A percentile compares a stretch with the other conserved stretches of the same genome.
Evolutionary conservation across 2,329 filamentous ascomycete species (phyloP).

Genomic region (Aspergillus sp.): DNA sequence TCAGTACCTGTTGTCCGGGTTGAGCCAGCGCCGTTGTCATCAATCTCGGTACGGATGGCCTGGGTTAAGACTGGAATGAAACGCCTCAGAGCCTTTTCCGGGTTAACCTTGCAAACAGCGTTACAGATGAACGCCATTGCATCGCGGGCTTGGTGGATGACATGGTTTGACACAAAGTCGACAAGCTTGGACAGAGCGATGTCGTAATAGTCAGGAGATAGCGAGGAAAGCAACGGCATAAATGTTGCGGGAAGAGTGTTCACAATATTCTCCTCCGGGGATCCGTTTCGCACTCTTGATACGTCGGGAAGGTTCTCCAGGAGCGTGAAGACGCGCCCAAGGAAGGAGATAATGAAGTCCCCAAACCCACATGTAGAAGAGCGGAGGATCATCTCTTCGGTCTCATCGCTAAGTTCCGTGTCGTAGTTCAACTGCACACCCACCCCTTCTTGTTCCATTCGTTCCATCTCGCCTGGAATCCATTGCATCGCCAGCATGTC

Average conservation of each 20-base stretch:
- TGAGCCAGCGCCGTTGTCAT: slow-evolving; percentile 92
- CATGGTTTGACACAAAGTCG: slow-evolving; percentile 86
- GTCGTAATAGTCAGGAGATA: slow-evolving; percentile 93
- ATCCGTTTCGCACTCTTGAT: slow-evolving; percentile 80
- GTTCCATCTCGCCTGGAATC: slow-evolving; percentile 91
- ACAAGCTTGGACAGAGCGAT: slow-evolving; percentile 88
- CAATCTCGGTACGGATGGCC: slow-evolving; percentile 94
- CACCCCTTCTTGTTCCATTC: slow-evolving; percentile 85
- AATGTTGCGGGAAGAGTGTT: slow-evolving; percentile 92
- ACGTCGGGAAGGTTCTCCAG: slow-evolving; percentile 93
- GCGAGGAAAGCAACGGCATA: slow-evolving; percentile 81
- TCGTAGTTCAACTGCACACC: slow-evolving; percentile 84
- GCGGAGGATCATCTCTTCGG: slow-evolving; percentile 82
- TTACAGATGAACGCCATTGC: slow-evolving; percentile 99
- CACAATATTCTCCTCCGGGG: slow-evolving; percentile 94
- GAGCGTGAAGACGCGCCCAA: slow-evolving; percentile 93
- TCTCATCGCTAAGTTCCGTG: slow-evolving; percentile 75
- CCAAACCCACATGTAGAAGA: slow-evolving; percentile 93
- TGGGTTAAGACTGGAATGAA: slow-evolving; percentile 87
- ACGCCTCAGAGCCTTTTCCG: slow-evolving; percentile 86
- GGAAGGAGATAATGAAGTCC: slow-evolving; percentile 85
- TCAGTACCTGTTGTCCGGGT: slow-evolving; percentile 91
- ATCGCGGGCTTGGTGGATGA: slow-evolving; percentile 94
- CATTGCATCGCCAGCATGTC: slow-evolving; percentile 82
- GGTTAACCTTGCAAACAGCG: slow-evolving; percentile 91